Evolutionary conservation across 345 rosid genomes (phyloP).

Genomic region (Gossypium arboreum): DNA sequence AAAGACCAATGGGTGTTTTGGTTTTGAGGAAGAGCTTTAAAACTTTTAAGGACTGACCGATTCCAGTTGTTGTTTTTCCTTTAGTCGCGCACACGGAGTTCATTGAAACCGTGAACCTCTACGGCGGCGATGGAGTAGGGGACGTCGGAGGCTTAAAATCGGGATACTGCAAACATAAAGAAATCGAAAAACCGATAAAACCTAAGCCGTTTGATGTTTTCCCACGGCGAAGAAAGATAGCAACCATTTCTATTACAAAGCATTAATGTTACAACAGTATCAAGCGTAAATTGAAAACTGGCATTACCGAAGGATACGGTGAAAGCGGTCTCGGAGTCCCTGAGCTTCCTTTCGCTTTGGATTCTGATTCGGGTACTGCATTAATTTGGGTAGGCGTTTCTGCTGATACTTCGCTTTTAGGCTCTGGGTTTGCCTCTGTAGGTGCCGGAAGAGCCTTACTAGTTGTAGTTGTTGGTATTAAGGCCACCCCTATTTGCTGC

Average conservation of each 20-base stretch:
- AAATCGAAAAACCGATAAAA: neutral
- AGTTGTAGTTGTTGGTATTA: slow-evolving; percentile 51
- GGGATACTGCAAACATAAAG: slow-evolving; percentile 62
- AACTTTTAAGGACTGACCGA: neutral
- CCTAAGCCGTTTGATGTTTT: neutral
- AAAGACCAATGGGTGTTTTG: neutral
- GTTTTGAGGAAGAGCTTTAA: neutral
- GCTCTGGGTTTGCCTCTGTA: slow-evolving; percentile 31
- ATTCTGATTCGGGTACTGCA: slow-evolving; percentile 48
- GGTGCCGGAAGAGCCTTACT: slow-evolving; percentile 69
- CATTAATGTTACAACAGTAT: neutral
- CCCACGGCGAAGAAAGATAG: neutral
- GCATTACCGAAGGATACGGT: slow-evolving; percentile 74
- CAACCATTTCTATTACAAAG: neutral
- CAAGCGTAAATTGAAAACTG: neutral
- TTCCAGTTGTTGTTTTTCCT: neutral
- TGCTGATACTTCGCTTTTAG: slow-evolving; percentile 34
- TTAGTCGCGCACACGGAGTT: slow-evolving; percentile 9
- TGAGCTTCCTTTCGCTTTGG: slow-evolving; percentile 40
- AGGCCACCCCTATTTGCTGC: slow-evolving; percentile 79
- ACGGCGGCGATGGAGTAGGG: slow-evolving; percentile 81
- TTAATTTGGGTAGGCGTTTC: slow-evolving; percentile 46
- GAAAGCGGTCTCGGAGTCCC: slow-evolving; percentile 64
- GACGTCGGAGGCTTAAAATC: slow-evolving; percentile 96
- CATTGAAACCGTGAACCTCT: slow-evolving; percentile 15